Evolutionary conservation across 768 basidiomycete genomes (phyloP).

Genomic region (Pleurotus eryngii): DNA sequence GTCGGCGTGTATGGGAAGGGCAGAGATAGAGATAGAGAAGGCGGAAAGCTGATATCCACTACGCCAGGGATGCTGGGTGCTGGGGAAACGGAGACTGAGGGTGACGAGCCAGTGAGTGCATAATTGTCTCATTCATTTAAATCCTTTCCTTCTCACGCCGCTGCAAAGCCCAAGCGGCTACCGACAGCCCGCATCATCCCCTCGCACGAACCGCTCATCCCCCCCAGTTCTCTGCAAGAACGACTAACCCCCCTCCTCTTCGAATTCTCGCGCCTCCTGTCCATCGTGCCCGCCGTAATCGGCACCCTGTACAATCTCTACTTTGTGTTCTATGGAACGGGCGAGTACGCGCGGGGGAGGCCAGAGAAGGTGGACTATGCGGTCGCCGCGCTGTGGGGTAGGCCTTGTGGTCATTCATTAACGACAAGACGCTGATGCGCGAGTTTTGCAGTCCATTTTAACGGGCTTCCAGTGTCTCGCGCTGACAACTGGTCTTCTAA

Average conservation of each 20-base stretch:
- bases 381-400: constrained; percentile 75
- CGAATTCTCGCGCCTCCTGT: constrained; percentile 64
- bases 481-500: constrained; percentile 84
- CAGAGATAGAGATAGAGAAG: constrained; percentile 10
- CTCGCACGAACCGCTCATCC: constrained; percentile 46
- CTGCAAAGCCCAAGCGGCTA: constrained; percentile 53
- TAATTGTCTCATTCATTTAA: background rate
- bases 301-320: constrained; percentile 65
- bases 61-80: constrained; percentile 56
- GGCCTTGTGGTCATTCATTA: constrained; percentile 13
- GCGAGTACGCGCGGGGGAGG: constrained; percentile 19
- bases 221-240: constrained; percentile 42
- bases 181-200: constrained; percentile 66
- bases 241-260: constrained; percentile 60
- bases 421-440: background rate
- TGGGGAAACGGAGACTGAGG: constrained; percentile 78
- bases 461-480: constrained; percentile 89
- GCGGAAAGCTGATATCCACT: constrained; percentile 57
- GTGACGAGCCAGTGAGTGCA: constrained; percentile 68
- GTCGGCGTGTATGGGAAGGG: constrained; percentile 3
- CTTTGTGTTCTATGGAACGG: constrained; percentile 31
- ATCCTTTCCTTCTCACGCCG: background rate
- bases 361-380: constrained; percentile 63
- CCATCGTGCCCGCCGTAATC: constrained; percentile 68
- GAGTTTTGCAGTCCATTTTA: constrained; percentile 55